Base-by-base conservation (phyloP, 768 basidiomycete genomes). In the Boletus edulis region DNA sequence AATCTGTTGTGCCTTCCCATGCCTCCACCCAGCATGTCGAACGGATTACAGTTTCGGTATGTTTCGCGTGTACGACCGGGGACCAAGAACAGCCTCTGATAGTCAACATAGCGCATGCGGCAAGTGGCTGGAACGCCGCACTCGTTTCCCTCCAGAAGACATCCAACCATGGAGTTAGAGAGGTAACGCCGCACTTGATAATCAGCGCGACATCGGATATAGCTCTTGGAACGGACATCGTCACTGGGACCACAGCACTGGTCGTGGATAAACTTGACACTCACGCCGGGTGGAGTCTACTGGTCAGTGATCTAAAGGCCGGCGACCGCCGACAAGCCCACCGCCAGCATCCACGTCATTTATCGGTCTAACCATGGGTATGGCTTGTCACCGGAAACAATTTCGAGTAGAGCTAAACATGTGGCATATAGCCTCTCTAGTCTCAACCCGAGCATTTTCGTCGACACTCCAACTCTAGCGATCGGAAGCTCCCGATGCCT, bases 291-390 rank as follows among this genome's bases (percentile, higher is more conserved):
- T 29, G 29, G 9, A 29, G 29, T 29, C 29, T 29, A 29, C 29
- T 29, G 2, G 29, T 29, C 29, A 29, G 7, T 20, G 35, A 41
- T 20, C 35, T 5, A 38, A 44, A 27, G 20, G 4, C 31, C n/a
- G 51, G 15, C 2, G 27, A 41, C 38, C 12, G 5, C 34, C 35
- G 22, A 8, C 24, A 29, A n/a, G 12, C 35, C 20, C 29, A 9
- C 29, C 29, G 29, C 29, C 8, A 29, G 27, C 20, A 15, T 47
- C 15, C 24, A 46, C 15, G 7, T 35, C 15, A n/a, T 46, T 38
- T 32, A 15, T 65, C 66, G 60, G 51, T 64, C 58, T 69, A 67
- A 55, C 51, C 10, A 59, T 62, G 65, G 59, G 24, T 2, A 41
- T 12, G 24, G 38, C 54, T 41, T 44, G 15, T 29, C 29, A 29